Evolutionary conservation across 208 protist genomes (phyloP).

Genomic region (Trypanosoma boissoni): DNA sequence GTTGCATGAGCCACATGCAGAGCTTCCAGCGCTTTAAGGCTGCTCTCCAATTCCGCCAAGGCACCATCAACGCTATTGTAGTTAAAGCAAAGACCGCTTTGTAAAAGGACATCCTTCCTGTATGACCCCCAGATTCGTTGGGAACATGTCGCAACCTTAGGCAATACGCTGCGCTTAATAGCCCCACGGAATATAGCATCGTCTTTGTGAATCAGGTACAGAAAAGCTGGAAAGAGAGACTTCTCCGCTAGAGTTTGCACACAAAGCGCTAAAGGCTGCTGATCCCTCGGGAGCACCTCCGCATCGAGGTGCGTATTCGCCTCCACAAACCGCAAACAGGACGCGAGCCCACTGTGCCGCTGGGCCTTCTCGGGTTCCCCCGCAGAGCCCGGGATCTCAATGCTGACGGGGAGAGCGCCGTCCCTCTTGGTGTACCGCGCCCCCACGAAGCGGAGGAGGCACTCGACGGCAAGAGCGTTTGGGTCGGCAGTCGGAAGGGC

Average conservation of each 20-base stretch:
- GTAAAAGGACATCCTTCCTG: constrained; percentile 36
- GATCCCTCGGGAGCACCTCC: constrained; percentile 32
- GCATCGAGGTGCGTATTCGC: constrained; percentile 22
- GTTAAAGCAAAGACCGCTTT: constrained; percentile 36
- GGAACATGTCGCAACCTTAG: constrained; percentile 57
- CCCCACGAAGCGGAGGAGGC: constrained; percentile 52
- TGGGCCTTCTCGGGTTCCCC: constrained; percentile 1
- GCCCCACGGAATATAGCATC: constrained; percentile 34
- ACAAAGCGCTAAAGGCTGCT: constrained; percentile 33
- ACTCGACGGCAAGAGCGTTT: constrained; percentile 59
- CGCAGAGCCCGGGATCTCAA: background rate
- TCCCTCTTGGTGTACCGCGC: constrained; percentile 44
- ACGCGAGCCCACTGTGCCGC: constrained; percentile 29
- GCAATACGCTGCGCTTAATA: constrained; percentile 51
- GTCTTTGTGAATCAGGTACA: constrained; percentile 68
- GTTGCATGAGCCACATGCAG: constrained; percentile 30
- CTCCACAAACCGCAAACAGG: constrained; percentile 42
- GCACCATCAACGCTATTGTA: constrained; percentile 47
- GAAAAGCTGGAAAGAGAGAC: constrained; percentile 73
- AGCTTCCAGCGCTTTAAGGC: constrained; percentile 48
- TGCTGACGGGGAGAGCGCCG: constrained; percentile 36
- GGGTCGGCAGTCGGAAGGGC: constrained; percentile 69
- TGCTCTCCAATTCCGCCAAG: constrained; percentile 38
- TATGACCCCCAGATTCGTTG: constrained; percentile 59
- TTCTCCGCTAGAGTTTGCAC: constrained; percentile 43